These are phyloP conservation scores for Ziziphus jujuba DNA, from an alignment of 306 rosid species.

Conservation along the genomic window DNA sequence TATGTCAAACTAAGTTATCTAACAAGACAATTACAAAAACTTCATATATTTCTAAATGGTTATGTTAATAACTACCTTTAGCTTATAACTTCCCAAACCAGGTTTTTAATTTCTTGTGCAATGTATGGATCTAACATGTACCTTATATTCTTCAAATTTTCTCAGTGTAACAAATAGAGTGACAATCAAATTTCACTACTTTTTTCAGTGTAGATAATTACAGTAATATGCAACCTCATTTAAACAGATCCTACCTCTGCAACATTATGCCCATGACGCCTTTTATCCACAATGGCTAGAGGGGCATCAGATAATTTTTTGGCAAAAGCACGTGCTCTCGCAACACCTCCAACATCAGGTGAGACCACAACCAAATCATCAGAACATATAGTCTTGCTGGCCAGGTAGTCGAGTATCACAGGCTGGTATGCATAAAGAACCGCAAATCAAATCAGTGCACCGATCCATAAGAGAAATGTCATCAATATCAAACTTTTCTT, in stretches of 20 bases:
- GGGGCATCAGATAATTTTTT: slow-evolving; percentile 98
- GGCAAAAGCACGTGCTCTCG: slow-evolving; percentile 97
- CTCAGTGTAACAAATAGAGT: background rate
- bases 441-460: slow-evolving; percentile 22
- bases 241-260: slow-evolving; percentile 62
- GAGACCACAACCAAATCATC: slow-evolving; percentile 98
- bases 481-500: background rate
- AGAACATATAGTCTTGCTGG: slow-evolving; percentile 89
- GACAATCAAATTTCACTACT: too few species aligned
- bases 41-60: background rate
- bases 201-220: background rate
- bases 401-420: slow-evolving; percentile 97
- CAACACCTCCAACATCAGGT: slow-evolving; percentile 99
- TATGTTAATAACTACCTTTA: background rate
- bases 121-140: background rate
- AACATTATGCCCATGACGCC: slow-evolving; percentile 91
- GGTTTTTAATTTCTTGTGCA: background rate
- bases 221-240: background rate
- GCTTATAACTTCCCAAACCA: background rate
- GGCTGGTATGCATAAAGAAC: slow-evolving; percentile 62
- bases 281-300: slow-evolving; percentile 94
- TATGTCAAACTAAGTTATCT: slow-evolving; percentile 3
- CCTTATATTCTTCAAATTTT: background rate
- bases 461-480: slow-evolving; percentile 9
- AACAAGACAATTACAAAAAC: background rate